These are phyloP conservation scores for Apiotrichum gamsii DNA, from an alignment of 1,284 basidiomycete species.

Conservation along the genomic window DNA sequence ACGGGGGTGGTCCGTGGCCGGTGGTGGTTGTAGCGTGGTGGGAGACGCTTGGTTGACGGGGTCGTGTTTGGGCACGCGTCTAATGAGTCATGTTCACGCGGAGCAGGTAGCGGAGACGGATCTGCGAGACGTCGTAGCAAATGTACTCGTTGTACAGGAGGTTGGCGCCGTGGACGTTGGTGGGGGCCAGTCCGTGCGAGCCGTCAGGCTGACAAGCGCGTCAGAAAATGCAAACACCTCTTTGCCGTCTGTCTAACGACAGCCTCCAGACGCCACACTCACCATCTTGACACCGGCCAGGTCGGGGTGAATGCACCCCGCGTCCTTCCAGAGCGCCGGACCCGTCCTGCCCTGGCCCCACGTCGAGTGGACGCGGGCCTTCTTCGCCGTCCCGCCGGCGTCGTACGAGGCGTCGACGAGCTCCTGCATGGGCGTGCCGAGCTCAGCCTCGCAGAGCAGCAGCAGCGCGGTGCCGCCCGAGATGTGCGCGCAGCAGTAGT, in stretches of 20 bases:
- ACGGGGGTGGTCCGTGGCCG: no score
- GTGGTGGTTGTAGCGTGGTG: no score
- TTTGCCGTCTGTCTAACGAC: no score
- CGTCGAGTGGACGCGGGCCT: slow-evolving; percentile 11
- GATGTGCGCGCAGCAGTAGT: slow-evolving; percentile 53
- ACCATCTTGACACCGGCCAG: slow-evolving; percentile 17
- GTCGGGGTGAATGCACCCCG: slow-evolving; percentile 9
- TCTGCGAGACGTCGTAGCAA: slow-evolving; percentile 13
- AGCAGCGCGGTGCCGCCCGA: slow-evolving; percentile 13
- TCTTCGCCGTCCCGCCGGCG: slow-evolving; percentile 12
- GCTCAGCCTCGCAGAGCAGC: slow-evolving; percentile 21
- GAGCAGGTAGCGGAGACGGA: slow-evolving; percentile 20
- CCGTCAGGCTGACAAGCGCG: no score
- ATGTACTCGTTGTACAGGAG: slow-evolving; percentile 24
- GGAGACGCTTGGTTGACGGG: no score
- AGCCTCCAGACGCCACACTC: no score
- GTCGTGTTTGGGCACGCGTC: no score
- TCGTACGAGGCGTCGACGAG: slow-evolving; percentile 12
- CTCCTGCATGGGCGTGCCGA: slow-evolving; percentile 14
- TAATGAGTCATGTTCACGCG: slow-evolving; percentile 12
- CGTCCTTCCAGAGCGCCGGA: slow-evolving; percentile 18
- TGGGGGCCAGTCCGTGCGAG: no score
- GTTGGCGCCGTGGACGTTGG: slow-evolving; percentile 6
- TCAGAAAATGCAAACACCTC: background rate
- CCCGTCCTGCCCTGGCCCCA: slow-evolving; percentile 16